A percentile compares a stretch with the other conserved stretches of the same genome.
Evolutionary conservation across 495 filamentous ascomycete genomes (phyloP).

Genomic region (Venustampulla echinocandica): DNA sequence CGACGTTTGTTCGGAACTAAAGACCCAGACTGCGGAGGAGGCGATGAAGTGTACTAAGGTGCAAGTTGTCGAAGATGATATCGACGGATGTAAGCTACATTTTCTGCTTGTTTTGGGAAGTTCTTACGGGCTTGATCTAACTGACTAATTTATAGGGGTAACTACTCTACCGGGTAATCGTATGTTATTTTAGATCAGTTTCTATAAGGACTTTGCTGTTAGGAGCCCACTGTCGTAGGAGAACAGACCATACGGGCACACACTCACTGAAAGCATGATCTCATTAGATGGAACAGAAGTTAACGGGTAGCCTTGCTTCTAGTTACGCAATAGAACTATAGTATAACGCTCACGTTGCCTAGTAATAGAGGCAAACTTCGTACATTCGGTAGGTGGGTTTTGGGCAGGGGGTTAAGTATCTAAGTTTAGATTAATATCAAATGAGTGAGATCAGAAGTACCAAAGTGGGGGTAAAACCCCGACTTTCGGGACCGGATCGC

Average conservation of each 20-base stretch:
- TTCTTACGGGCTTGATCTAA: constrained; percentile 2
- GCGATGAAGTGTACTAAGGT: constrained; percentile 31
- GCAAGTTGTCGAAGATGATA: constrained; percentile 25
- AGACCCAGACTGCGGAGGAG: constrained; percentile 27
- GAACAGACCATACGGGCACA: constrained; percentile 1
- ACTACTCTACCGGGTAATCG: constrained; percentile 35
- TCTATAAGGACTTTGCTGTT: constrained; percentile 23
- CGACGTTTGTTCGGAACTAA: constrained; percentile 32
- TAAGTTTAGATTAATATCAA: background rate
- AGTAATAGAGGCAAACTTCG: constrained; percentile 12
- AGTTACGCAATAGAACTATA: constrained; percentile 1
- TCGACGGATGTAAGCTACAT: constrained; percentile 24
- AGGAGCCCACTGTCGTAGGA: background rate
- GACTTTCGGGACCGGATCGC: too few relatives aligned
- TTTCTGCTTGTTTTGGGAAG: background rate
- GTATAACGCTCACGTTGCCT: constrained; percentile 8
- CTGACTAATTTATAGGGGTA: constrained; percentile 31
- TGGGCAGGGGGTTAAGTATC: constrained; percentile 10
- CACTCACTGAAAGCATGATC: constrained; percentile 2
- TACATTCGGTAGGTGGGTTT: constrained; percentile 9
- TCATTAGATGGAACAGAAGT: constrained; percentile 1
- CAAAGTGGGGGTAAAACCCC: too few relatives aligned
- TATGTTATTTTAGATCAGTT: constrained; percentile 31
- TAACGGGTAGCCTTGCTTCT: constrained; percentile 2
- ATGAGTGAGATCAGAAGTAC: background rate